Evolutionary conservation across 768 basidiomycete genomes (phyloP), one percentile per base, ranked within the genome.

Genomic region (Ephemerocybe angulata): DNA sequence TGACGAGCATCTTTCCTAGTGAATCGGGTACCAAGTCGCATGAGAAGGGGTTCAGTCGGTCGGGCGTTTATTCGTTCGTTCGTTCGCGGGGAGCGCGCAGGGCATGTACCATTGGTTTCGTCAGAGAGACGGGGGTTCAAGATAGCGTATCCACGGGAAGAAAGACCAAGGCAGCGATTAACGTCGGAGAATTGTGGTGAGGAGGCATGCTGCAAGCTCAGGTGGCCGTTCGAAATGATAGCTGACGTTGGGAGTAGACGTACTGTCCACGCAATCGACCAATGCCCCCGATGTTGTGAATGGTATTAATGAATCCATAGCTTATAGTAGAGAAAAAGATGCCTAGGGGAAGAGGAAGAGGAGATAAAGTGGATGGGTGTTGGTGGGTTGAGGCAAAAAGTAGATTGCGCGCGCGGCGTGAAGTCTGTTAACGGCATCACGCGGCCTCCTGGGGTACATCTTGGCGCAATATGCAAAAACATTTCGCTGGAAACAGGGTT

Each of bases 181-280:
- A 29, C 12, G 33, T 44, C 41, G 37, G 46, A 28, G 33, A 50
- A 54, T 41, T 62, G 65, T 57, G 63, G 60, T 62, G 58, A 61
- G 58, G 61, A 59, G 67, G 62, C 67, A 44, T 21, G 19, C 42
- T 48, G 28, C 27, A 48, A 48, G 77, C 76, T 72, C 74, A 79
- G 76, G 75, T 76, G 66, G 74, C 70, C 74, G 74, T 70, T 74
- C 76, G 65, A 61, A n/a, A 67, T 62, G 69, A 71, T 62, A 75
- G 75, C 70, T 77, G 77, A 79, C 71, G 74, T 69, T 70, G 67
- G 68, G 61, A 77, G 80, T 73, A 83, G 82, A 90, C 97, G 88
- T 87, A 99, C 97, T 97, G 87, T 99, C 97, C 77, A 99, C 97
- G 73, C 93, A 93, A 82, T 98, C 97, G 72, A 98, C 90, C 61